Percentiles rank a stretch among this genome's conserved stretches.
Conservation (phyloP, 2,329 filamentous ascomycete species). For the Rhynchosporium secalis region DNA sequence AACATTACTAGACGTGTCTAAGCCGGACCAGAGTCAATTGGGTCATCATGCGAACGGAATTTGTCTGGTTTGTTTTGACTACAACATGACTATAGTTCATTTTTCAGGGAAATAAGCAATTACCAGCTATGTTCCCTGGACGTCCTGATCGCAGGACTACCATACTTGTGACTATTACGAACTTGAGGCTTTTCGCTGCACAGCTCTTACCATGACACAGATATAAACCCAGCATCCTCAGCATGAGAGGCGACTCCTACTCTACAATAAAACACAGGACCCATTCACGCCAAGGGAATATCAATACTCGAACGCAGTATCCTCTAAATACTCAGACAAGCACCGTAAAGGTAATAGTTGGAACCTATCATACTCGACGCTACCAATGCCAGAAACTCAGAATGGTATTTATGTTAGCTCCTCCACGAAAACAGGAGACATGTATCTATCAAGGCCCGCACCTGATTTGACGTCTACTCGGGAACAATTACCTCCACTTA, state of each 20-base stretch:
- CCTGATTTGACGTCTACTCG: slow-evolving; percentile 27
- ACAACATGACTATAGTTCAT: too few species aligned
- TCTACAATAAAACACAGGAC: slow-evolving; percentile 25
- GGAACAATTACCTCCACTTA: slow-evolving; percentile 40
- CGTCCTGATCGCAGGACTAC: too few species aligned
- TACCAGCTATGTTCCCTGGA: too few species aligned
- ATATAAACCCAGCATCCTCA: slow-evolving; percentile 34
- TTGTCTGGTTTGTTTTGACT: too few species aligned
- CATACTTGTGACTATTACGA: too few species aligned
- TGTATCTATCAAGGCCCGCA: slow-evolving; percentile 32
- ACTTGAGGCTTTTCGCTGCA: too few species aligned
- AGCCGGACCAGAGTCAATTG: too few species aligned
- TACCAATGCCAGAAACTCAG: slow-evolving; percentile 31
- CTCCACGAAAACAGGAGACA: slow-evolving; percentile 28
- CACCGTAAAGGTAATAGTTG: slow-evolving; percentile 26
- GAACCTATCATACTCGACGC: slow-evolving; percentile 27
- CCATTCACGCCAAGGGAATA: slow-evolving; percentile 27
- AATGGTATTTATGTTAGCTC: slow-evolving; percentile 23
- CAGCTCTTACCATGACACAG: slow-evolving; percentile 36
- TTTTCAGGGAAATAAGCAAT: too few species aligned
- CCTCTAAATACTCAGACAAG: slow-evolving; percentile 19
- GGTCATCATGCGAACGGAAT: too few species aligned
- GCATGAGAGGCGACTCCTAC: slow-evolving; percentile 25
- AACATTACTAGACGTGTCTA: too few species aligned
- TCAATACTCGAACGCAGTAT: slow-evolving; percentile 12